phyloP scores from a whole-genome alignment of 2,329 filamentous ascomycete genomes.

The Fusarium nelsonii region DNA sequence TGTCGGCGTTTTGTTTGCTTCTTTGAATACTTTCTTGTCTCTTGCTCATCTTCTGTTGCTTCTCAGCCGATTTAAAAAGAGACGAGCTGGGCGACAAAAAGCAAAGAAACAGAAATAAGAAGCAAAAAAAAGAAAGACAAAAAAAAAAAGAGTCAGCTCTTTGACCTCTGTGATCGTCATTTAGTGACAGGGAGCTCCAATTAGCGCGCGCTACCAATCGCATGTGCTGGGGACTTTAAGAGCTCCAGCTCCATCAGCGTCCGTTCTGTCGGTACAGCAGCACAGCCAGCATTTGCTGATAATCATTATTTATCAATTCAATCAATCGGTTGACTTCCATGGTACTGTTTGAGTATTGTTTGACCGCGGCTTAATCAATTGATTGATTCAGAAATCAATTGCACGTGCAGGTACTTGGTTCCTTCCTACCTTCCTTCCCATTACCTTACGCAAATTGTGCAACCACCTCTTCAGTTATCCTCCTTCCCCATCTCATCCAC shows the following conservation, averaged over 20 bases:
- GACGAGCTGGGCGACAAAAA: slow-evolving; percentile 1
- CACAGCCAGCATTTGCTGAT: not conserved
- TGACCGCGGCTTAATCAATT: slow-evolving; percentile 24
- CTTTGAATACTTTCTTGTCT: slow-evolving; percentile 8
- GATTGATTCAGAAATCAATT: slow-evolving; percentile 13
- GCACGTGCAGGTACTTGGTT: slow-evolving; percentile 30
- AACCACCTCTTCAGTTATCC: slow-evolving; percentile 34
- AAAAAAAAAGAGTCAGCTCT: slow-evolving; percentile 14
- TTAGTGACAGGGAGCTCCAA: slow-evolving; percentile 28
- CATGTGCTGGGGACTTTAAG: slow-evolving; percentile 10
- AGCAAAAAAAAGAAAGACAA: slow-evolving; percentile 6
- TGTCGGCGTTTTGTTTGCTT: slow-evolving; percentile 13
- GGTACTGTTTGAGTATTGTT: not conserved
- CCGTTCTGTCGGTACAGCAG: slow-evolving; percentile 39
- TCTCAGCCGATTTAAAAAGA: slow-evolving; percentile 4
- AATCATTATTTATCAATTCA: not conserved
- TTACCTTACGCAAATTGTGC: slow-evolving; percentile 29
- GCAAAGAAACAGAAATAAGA: slow-evolving; percentile 10
- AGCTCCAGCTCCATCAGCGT: slow-evolving; percentile 31
- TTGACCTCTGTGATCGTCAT: slow-evolving; percentile 30
- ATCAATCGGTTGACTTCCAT: not conserved
- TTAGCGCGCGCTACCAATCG: slow-evolving; percentile 40
- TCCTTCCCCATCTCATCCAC: slow-evolving; percentile 33
- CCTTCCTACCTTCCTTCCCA: not conserved
- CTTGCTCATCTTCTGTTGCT: slow-evolving; percentile 33